Evolutionary conservation across 192 early-diverging fungal species (phyloP).

Genomic region (Radiomyces spectabilis): DNA sequence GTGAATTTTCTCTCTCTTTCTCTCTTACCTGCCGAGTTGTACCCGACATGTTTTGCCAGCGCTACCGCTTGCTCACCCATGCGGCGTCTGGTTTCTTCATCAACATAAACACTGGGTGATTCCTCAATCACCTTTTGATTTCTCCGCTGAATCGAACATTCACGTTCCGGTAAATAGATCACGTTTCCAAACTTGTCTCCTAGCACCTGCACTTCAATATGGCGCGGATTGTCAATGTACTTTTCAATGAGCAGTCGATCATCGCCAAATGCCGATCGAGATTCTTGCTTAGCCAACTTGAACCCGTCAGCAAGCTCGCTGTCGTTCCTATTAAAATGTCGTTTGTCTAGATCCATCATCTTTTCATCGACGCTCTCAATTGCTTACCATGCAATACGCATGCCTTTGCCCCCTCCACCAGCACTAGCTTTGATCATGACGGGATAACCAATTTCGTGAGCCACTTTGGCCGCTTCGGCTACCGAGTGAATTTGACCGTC

Average conservation of each 20-base stretch:
- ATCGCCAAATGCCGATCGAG: slow-evolving; percentile 82
- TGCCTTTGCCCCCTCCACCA: slow-evolving; percentile 81
- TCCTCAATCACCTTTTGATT: slow-evolving; percentile 83
- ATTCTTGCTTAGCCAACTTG: slow-evolving; percentile 73
- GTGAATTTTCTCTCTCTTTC: neutral
- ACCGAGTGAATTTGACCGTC: slow-evolving; percentile 70
- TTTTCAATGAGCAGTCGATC: slow-evolving; percentile 85
- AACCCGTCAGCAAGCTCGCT: slow-evolving; percentile 66
- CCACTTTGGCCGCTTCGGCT: slow-evolving; percentile 70
- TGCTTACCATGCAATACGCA: slow-evolving; percentile 63
- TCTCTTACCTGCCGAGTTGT: slow-evolving; percentile 52
- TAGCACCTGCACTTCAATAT: slow-evolving; percentile 72
- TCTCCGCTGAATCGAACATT: slow-evolving; percentile 77
- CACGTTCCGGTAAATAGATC: slow-evolving; percentile 85
- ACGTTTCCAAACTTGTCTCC: slow-evolving; percentile 64
- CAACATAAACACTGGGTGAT: slow-evolving; percentile 70
- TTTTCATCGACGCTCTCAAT: neutral
- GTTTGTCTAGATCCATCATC: neutral
- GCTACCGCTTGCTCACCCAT: slow-evolving; percentile 79
- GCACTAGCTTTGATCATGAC: slow-evolving; percentile 81
- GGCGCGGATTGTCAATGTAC: slow-evolving; percentile 79
- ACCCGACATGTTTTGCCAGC: slow-evolving; percentile 65
- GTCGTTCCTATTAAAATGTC: slow-evolving; percentile 38
- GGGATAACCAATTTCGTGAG: slow-evolving; percentile 64
- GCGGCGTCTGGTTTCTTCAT: slow-evolving; percentile 47